These are phyloP conservation scores for Picea abies DNA, from an alignment of 83 land plant genomes.

Conservation along the genomic window DNA sequence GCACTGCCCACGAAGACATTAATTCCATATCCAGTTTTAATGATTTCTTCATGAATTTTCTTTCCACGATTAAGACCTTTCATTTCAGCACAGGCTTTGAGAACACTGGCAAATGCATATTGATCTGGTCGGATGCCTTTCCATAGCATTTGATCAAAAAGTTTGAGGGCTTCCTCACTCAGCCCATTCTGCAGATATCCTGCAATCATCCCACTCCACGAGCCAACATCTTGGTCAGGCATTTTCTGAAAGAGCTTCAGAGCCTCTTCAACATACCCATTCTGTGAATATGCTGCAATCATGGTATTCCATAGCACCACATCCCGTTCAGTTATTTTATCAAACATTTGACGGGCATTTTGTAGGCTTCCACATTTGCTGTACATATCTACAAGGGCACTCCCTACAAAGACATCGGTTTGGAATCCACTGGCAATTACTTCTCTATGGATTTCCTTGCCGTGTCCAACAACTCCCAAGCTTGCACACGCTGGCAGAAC, in stretches of 20 bases:
- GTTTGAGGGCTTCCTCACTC: neutral
- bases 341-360: conserved; percentile 6
- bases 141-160: conserved; percentile 18
- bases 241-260: conserved; percentile 17
- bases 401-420: neutral
- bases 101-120: conserved; percentile 47
- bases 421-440: neutral
- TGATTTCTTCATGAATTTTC: conserved; percentile 34
- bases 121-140: conserved; percentile 40
- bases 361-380: neutral
- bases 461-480: neutral
- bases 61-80: conserved; percentile 28
- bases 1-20: conserved; percentile 58
- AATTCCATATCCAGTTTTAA: conserved; percentile 34
- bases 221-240: neutral
- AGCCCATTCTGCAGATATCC: conserved; percentile 15
- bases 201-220: conserved; percentile 21
- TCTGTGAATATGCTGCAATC: conserved; percentile 8
- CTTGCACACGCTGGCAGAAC: neutral
- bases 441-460: no score
- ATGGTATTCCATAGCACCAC: neutral
- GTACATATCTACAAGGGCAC: conserved; percentile 2
- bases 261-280: conserved; percentile 11
- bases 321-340: conserved; percentile 2
- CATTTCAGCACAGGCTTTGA: conserved; percentile 48